Base-by-base conservation (phyloP, 768 basidiomycete species). In the Clitopilus passeckerianus region DNA sequence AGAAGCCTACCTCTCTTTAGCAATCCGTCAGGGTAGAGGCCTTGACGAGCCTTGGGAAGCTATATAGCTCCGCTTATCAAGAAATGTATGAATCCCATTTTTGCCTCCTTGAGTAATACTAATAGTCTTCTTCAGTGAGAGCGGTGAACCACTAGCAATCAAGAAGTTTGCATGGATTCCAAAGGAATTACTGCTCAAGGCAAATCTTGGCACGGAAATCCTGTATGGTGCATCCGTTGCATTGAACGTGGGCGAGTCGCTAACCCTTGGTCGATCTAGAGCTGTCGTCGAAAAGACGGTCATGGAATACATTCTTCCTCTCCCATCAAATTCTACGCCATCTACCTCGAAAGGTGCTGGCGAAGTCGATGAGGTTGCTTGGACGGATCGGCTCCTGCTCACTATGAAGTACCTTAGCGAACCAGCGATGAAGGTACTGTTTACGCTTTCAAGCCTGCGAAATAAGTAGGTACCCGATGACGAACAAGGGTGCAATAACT, bases 111-210 rank as follows among this genome's bases (percentile, higher is more conserved):
- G 30, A 18, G 60, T 64, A 18, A 66, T 34, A 20, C 46, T 50
- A 5, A 50, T 18, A 9, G 44, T n/a, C 16, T 23, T 56, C 41
- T 46, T 5, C 54, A 98, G 96, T 62, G 94, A 96, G 69, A 87
- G 86, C 60, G 85, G 86, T 41, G 91, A 94, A 57, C 72, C 80
- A 1, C 76, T 82, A 0, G 93, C 93, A 1, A 79, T 88, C 30
- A 66, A 75, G 15, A 91, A 95, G 52, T 98, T 98, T 67, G 86
- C 85, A 0, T 99, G 97, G 97, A 98, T 99, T 61, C 95, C 97
- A 0, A 80, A 87, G 24, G 76, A 80, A 41, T 76, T 98, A 30
- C 75, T 95, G 8, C 78, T 79, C 43, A 80, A 82, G 61, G 76
- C 80, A 8, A 72, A 76, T n/a, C 69, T 80, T 16, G 80, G 76